Base-by-base conservation (phyloP, 371 early-diverging fungal species). In the Lichtheimia ramosa region DNA sequence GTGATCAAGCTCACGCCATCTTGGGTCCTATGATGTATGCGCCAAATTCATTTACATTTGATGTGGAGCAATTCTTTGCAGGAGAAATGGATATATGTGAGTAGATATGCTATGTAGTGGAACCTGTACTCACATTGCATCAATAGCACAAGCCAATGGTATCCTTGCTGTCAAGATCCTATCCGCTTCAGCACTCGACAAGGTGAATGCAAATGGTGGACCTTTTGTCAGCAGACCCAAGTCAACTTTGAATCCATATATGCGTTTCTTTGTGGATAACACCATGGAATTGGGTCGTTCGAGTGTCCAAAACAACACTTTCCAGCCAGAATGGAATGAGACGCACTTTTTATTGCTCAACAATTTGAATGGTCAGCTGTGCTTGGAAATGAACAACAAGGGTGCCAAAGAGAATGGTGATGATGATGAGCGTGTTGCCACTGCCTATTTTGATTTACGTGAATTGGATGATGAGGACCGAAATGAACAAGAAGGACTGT, bases 11-110 rank as follows among this genome's bases (percentile, higher is more conserved):
- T 27, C 87, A 88, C 70, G 79, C 87, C 48, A 88, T 82, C 27
- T 67, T 93, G 1, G 83, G 86, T 0, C 91, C 92, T 5, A 89
- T 92, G 91, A 83, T 96, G 73, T 90, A 94, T 61, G 79, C 82
- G 42, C 97, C 97, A 18, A 91, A 92, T 69, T 85, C 84, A 52
- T 92, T 93, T 66, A 79, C 83, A 3, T 78, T 94, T 48, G 93
- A 96, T 64, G 57, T 95, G 1, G 96, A 93, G 59, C 81, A 84
- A 56, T 80, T 97, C 66, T 80, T 97, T 72, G 84, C 87, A 41
- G 92, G 91, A 16, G 84, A 78, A 54, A 14, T 73, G 25, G 79
- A 73, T 63, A 70, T 80, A 20, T 68, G 72, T 72, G 70, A 65
- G 68, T 56, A 21, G n/a, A 43, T 18, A 6, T 15, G 24, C 12